A percentile compares a stretch with the other conserved stretches of the same genome.
Conservation (phyloP, 805 yeast genomes). For the Ogataea pilisensis region DNA sequence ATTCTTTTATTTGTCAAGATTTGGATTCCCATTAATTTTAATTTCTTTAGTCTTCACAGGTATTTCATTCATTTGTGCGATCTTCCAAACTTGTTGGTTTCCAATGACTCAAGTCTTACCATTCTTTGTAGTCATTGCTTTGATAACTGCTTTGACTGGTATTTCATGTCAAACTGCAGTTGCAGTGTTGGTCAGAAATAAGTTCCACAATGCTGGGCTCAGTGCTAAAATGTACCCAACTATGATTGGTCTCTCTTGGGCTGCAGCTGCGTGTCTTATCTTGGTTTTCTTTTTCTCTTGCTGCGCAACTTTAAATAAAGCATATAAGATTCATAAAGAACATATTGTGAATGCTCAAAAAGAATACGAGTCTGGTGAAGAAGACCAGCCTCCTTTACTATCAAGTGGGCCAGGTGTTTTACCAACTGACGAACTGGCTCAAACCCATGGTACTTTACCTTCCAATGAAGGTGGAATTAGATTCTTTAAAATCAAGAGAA, state of each 20-base stretch:
- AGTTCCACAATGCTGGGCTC: constrained; percentile 49
- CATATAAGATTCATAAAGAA: constrained; percentile 48
- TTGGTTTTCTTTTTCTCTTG: constrained; percentile 50
- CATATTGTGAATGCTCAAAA: constrained; percentile 29
- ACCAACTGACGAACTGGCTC: constrained; percentile 13
- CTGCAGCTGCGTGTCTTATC: constrained; percentile 51
- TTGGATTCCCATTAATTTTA: constrained; percentile 59
- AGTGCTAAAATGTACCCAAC: constrained; percentile 51
- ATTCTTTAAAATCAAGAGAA: constrained; percentile 70
- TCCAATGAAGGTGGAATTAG: constrained; percentile 59
- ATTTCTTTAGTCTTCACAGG: constrained; percentile 59
- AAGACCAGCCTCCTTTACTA: constrained; percentile 24
- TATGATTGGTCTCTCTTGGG: constrained; percentile 66
- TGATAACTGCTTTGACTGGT: constrained; percentile 55
- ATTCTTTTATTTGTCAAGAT: constrained; percentile 62
- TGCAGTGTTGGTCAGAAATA: constrained; percentile 66
- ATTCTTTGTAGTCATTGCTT: constrained; percentile 47
- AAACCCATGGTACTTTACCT: constrained; percentile 21
- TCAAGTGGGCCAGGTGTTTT: constrained; percentile 23
- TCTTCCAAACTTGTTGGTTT: constrained; percentile 53
- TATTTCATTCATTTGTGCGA: constrained; percentile 51
- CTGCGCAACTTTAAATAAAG: constrained; percentile 43
- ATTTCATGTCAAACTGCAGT: constrained; percentile 74
- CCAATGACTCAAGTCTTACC: constrained; percentile 52
- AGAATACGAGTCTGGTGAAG: constrained; percentile 9